Base-by-base conservation (phyloP, 768 basidiomycete species). In the Lactifluus hygrophoroides region DNA sequence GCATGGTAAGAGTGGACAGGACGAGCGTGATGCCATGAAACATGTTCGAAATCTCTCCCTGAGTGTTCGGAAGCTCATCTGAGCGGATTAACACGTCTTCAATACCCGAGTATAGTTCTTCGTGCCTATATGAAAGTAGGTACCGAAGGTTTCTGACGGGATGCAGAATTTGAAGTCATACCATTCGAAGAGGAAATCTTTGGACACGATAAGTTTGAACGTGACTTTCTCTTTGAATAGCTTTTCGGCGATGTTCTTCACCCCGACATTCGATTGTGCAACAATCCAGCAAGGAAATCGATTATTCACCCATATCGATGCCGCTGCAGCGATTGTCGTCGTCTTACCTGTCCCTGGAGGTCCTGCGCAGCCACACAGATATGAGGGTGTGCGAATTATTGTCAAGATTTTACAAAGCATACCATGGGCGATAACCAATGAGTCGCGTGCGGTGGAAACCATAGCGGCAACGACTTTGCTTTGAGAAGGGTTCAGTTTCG, bases 211-310 rank as follows among this genome's bases (percentile, higher is more conserved):
- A 25, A 91, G 74, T 56, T 75, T 81, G 80, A 85, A 91, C 13
- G 77, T 65, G 56, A 88, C 76, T 0, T 71, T 73, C 63, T 77
- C 72, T n/a, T 75, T 69, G 34, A 76, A 66, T 34, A 91, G 71
- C 69, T 85, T 87, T 65, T 85, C 80, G 35, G 87, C 89, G 69
- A 91, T 90, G 63, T 91, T 91, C 69, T 89, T 89, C 25, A 91
- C 89, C 11, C 85, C 89, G 46, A 90, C 82, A 71, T 91, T 91
- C 17, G 85, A 86, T 63, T 91, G 86, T 11, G 89, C 87, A 65
- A 88, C 73, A 7, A 91, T 79, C 84, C 86, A 91, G 3, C 88
- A 66, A 0, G 65, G 38, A 19, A 10, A 3, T 53, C n/a, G 10
- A 16, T 28, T 28, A 23, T 23, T 13, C 23, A 27, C n/a, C 60